Conservation (phyloP, 768 basidiomycete species). For the Hypholoma fasciculare region DNA sequence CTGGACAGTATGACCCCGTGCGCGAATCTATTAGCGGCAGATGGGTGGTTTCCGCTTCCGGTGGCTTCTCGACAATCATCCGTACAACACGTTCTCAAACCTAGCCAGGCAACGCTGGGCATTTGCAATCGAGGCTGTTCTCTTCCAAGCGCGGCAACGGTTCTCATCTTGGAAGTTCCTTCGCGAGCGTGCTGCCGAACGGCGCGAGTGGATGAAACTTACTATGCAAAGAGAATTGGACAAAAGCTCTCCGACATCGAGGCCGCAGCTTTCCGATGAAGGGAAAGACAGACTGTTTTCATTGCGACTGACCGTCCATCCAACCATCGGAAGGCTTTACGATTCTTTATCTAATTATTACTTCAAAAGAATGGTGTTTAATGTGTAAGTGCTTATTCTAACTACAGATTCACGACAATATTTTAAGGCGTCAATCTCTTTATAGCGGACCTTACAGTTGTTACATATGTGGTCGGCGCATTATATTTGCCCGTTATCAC, state of each 20-base stretch:
- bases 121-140: conserved; percentile 9
- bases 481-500: conserved; percentile 10
- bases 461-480: conserved; percentile 3
- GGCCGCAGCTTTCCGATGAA: not conserved
- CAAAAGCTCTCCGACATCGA: not conserved
- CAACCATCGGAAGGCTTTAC: conserved; percentile 2
- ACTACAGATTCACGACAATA: not conserved
- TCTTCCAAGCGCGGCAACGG: not conserved
- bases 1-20: conserved; percentile 5
- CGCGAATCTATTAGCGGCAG: conserved; percentile 4
- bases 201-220: conserved; percentile 5
- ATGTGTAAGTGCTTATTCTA: not conserved
- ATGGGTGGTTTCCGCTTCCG: conserved; percentile 10
- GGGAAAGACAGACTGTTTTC: conserved; percentile 4
- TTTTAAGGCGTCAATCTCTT: not conserved
- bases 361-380: not conserved
- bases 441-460: conserved; percentile 4
- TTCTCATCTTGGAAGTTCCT: conserved; percentile 4
- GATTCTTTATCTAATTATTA: conserved; percentile 2
- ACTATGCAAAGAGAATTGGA: not conserved
- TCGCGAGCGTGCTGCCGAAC: not conserved
- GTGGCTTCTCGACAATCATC: conserved; percentile 2
- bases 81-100: not conserved
- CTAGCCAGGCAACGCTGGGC: conserved; percentile 11
- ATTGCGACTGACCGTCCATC: conserved; percentile 1